Evolutionary conservation across 768 basidiomycete genomes (phyloP).

Genomic region (Arthromyces matolae): DNA sequence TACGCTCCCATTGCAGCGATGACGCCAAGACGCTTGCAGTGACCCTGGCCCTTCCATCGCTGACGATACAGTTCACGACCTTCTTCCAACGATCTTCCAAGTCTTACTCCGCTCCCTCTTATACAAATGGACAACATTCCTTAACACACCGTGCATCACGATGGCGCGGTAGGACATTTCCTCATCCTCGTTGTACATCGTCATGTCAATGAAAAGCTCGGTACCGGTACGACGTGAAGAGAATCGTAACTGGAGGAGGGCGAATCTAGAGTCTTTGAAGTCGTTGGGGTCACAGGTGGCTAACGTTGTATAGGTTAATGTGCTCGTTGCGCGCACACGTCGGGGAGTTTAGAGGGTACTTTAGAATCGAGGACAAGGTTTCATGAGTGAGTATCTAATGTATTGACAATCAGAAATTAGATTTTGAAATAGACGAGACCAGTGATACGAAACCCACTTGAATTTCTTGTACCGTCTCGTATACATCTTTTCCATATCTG

Average conservation of each 20-base stretch:
- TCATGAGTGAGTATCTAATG: slow-evolving; percentile 77
- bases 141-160: slow-evolving; percentile 97
- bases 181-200: slow-evolving; percentile 97
- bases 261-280: slow-evolving; percentile 79
- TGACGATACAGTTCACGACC: too few species aligned
- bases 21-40: too few species aligned
- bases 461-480: slow-evolving; percentile 90
- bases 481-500: slow-evolving; percentile 84
- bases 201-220: slow-evolving; percentile 96
- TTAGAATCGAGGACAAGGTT: slow-evolving; percentile 90
- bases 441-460: slow-evolving; percentile 62
- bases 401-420: too few species aligned
- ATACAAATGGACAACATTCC: slow-evolving; percentile 87
- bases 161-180: slow-evolving; percentile 85
- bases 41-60: too few species aligned
- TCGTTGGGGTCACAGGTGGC: slow-evolving; percentile 96
- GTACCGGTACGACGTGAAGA: slow-evolving; percentile 87
- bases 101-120: slow-evolving; percentile 85
- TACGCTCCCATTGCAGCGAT: too few species aligned
- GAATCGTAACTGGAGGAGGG: slow-evolving; percentile 83
- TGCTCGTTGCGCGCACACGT: slow-evolving; percentile 75
- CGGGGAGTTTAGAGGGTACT: slow-evolving; percentile 87
- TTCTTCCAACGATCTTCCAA: too few species aligned
- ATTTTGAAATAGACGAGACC: too few species aligned
- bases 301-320: slow-evolving; percentile 93